These are phyloP conservation scores for Przewalskia tangutica DNA, from an alignment of 257 asterid species.

Conservation along the genomic window DNA sequence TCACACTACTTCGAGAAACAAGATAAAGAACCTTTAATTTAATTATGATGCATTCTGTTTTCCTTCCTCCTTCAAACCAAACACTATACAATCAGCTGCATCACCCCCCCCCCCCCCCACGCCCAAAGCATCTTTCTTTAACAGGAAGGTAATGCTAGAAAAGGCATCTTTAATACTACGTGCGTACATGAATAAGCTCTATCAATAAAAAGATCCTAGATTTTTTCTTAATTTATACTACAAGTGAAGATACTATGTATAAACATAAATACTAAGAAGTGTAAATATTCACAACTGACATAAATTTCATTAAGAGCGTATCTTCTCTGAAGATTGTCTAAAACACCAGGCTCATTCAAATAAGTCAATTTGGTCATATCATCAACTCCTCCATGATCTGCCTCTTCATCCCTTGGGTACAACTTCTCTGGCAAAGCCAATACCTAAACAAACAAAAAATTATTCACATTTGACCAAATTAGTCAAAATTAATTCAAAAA, in stretches of 20 bases:
- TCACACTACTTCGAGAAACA: neutral
- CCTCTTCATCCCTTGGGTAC: slow-evolving; percentile 73
- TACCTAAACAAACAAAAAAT: slow-evolving; percentile 25
- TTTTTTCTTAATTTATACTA: neutral
- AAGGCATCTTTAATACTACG: neutral
- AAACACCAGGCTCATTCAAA: slow-evolving; percentile 93
- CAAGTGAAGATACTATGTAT: slow-evolving; percentile 3
- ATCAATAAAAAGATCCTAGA: neutral
- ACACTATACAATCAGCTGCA: neutral
- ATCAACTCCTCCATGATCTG: slow-evolving; percentile 96
- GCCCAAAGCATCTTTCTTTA: neutral
- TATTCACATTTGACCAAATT: neutral
- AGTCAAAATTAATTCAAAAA: neutral
- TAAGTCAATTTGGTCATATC: slow-evolving; percentile 94
- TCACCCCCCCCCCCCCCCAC: neutral
- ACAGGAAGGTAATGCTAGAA: neutral
- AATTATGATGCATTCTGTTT: neutral
- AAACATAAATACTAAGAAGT: slow-evolving; percentile 11
- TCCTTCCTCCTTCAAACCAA: neutral
- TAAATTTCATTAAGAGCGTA: slow-evolving; percentile 85
- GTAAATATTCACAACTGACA: slow-evolving; percentile 31
- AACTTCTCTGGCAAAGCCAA: slow-evolving; percentile 56
- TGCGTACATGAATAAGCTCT: neutral
- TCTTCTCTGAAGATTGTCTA: slow-evolving; percentile 81
- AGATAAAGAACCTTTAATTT: neutral